Conservation (phyloP, 495 filamentous ascomycete genomes). For the Hypoxylon cercidicola region DNA sequence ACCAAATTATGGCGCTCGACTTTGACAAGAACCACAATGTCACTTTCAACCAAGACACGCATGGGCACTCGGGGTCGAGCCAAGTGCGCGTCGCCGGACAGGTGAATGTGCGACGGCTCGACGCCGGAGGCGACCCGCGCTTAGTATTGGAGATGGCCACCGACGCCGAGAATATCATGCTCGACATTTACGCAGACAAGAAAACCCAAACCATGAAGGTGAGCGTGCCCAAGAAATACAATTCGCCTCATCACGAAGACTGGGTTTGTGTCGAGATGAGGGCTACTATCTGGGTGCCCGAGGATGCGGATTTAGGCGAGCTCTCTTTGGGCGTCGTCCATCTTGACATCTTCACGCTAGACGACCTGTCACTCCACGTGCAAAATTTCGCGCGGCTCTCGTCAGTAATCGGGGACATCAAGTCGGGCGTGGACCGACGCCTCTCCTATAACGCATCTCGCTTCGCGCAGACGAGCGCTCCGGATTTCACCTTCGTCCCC, state of each 20-base stretch:
- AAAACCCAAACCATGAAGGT: slow-evolving; percentile 45
- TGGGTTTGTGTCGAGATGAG: slow-evolving; percentile 53
- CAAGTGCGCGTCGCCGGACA: slow-evolving; percentile 51
- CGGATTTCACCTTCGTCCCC: slow-evolving; percentile 34
- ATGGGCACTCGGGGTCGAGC: slow-evolving; percentile 24
- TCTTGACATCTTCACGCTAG: slow-evolving; percentile 52
- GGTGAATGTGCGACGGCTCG: slow-evolving; percentile 51
- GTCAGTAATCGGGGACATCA: slow-evolving; percentile 46
- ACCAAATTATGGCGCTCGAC: slow-evolving; percentile 44
- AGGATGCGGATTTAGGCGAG: slow-evolving; percentile 37
- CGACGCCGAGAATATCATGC: slow-evolving; percentile 49
- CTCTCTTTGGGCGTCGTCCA: slow-evolving; percentile 47
- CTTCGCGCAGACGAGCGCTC: slow-evolving; percentile 6
- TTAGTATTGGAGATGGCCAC: slow-evolving; percentile 51
- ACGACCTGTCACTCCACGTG: slow-evolving; percentile 52
- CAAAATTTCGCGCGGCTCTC: slow-evolving; percentile 31
- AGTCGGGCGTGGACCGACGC: slow-evolving; percentile 21
- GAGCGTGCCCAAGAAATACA: slow-evolving; percentile 45
- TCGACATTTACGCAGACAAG: slow-evolving; percentile 45
- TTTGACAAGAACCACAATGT: slow-evolving; percentile 47
- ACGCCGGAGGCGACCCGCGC: slow-evolving; percentile 37
- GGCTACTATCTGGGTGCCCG: slow-evolving; percentile 56
- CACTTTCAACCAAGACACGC: slow-evolving; percentile 34
- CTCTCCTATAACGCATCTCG: slow-evolving; percentile 15
- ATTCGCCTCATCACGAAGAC: slow-evolving; percentile 30